Evolutionary conservation across 2,329 filamentous ascomycete species (phyloP).

Genomic region (Botrytis byssoidea): DNA sequence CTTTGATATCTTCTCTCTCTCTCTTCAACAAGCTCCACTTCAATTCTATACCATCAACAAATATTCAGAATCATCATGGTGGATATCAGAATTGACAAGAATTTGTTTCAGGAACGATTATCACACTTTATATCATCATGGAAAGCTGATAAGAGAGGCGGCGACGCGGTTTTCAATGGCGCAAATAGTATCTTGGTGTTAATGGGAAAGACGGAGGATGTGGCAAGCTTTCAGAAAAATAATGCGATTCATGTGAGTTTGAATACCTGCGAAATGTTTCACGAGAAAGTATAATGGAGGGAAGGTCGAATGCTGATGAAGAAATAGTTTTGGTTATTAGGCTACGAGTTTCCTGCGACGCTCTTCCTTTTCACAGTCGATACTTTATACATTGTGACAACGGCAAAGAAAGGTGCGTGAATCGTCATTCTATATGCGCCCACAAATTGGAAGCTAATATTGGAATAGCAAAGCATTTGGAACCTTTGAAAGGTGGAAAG

Average conservation of each 20-base stretch:
- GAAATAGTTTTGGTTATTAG: conserved; percentile 88
- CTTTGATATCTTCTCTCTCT: conserved; percentile 10
- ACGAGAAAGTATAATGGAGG: background rate
- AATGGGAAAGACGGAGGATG: conserved; percentile 93
- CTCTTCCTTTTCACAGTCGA: conserved; percentile 90
- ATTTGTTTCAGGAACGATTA: conserved; percentile 89
- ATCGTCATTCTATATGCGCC: background rate
- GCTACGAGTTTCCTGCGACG: conserved; percentile 97
- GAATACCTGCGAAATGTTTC: background rate
- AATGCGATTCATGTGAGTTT: conserved; percentile 87
- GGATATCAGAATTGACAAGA: conserved; percentile 94
- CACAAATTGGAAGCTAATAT: conserved; percentile 38
- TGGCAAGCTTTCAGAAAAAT: conserved; percentile 86
- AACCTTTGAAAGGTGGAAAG: conserved; percentile 87
- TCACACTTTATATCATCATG: conserved; percentile 84
- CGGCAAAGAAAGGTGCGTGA: conserved; percentile 83
- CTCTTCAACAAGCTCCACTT: conserved; percentile 21
- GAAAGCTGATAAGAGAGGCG: conserved; percentile 92
- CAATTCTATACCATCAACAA: conserved; percentile 33
- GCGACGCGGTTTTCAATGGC: conserved; percentile 81
- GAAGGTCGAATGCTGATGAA: conserved; percentile 22
- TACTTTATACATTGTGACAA: conserved; percentile 87
- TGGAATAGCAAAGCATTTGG: conserved; percentile 78
- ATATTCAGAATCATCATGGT: conserved; percentile 42
- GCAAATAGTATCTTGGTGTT: conserved; percentile 83